Base-by-base conservation (phyloP, 2,329 filamentous ascomycete genomes). In the Aspergillus sp. region DNA sequence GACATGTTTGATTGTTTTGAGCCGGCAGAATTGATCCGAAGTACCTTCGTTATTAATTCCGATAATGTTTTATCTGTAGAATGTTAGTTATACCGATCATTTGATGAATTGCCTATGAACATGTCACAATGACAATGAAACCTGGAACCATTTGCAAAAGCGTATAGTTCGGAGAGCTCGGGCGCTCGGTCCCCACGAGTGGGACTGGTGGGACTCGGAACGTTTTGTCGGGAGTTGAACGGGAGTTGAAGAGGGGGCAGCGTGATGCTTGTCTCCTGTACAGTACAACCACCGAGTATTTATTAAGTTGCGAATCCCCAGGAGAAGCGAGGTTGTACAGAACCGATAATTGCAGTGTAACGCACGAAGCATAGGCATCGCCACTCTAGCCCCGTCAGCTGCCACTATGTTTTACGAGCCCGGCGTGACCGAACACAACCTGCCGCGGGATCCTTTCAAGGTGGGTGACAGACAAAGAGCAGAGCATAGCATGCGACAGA, bases 381-480 rank as follows among this genome's bases (percentile, higher is more conserved):
- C 36, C 14, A 42, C 36, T 14, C 36, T 42, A 42, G 9, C 32
- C 10, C 32, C 10, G 12, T 36, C 32, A 36, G 32, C 36, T n/a
- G 36, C 14, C 47, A 66, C 10, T 9, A 81, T 85, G 74, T 84
- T 84, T 71, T 85, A 85, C 69, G 73, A 81, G 66, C 82, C 82
- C 2, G 82, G 82, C 42, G 78, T 78, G 45, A 84, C 82, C 7
- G 75, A 80, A 22, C 83, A 85, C 32, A 77, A 78, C 11, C 74
- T 85, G 0, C 81, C 81, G 0, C 74, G 81, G 63, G 83, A 85
- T 63, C 82, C 83, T 2, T 86, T 84, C 77, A 85, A 85, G 73
- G 80, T 81, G 26, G 3, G 7, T 4, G 6, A 16, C 14, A 5
- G 16, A n/a, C 14, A 36, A 11, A 14, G 32, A 16, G 14, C 32